Conservation (phyloP, 2,329 filamentous ascomycete genomes). For the Zarea fungicola region DNA sequence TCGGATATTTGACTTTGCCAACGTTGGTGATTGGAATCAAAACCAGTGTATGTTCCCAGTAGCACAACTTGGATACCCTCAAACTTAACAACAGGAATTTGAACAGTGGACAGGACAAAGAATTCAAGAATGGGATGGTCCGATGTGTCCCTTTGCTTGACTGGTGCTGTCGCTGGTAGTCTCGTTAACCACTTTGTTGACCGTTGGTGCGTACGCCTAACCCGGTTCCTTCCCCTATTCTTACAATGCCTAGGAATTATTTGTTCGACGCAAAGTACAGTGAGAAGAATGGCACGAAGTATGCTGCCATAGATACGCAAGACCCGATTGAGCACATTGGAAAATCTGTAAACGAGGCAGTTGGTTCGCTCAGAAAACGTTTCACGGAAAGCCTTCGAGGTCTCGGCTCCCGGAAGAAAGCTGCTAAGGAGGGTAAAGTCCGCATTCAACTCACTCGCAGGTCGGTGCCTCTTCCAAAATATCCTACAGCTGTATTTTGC, state of each 20-base stretch:
- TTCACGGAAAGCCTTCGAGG: conserved; percentile 35
- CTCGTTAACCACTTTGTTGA: conserved; percentile 75
- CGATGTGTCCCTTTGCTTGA: conserved; percentile 73
- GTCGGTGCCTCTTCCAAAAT: conserved; percentile 22
- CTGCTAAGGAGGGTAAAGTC: conserved; percentile 21
- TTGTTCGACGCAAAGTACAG: conserved; percentile 79
- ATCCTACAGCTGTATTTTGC: no score
- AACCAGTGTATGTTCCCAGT: conserved; percentile 60
- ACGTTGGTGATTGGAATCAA: conserved; percentile 72
- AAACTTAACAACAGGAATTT: not conserved
- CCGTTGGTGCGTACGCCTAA: conserved; percentile 53
- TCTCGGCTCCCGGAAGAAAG: conserved; percentile 31
- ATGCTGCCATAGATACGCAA: conserved; percentile 15
- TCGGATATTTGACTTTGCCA: conserved; percentile 72
- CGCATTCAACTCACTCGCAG: conserved; percentile 49
- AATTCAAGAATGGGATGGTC: conserved; percentile 91
- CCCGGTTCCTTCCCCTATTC: conserved; percentile 12
- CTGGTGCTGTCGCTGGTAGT: conserved; percentile 69
- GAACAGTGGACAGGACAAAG: conserved; percentile 64
- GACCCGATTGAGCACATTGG: conserved; percentile 1
- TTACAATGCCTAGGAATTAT: conserved; percentile 56
- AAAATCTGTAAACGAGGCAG: conserved; percentile 22
- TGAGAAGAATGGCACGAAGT: conserved; percentile 25
- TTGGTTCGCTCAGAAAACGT: conserved; percentile 41
- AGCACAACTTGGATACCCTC: not conserved